Evolutionary conservation across 768 basidiomycete species (phyloP), one percentile per base, ranked within the genome.

Genomic region (Phanerochaete carnosa): DNA sequence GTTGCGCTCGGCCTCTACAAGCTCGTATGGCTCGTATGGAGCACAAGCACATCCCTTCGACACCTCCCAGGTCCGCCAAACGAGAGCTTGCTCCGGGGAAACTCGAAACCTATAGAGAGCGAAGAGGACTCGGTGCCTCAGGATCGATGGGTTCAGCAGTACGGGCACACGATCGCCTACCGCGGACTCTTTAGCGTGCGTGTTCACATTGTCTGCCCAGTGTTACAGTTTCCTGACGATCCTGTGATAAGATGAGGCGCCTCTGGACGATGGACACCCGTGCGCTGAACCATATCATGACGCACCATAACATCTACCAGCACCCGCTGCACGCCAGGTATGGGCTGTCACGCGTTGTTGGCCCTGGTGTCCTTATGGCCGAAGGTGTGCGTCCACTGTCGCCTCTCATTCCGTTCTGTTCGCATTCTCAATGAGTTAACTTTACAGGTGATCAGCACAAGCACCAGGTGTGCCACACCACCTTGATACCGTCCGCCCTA

Each of bases 241-340:
- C n/a, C n/a, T n/a, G n/a, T n/a, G 13, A 16, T 1, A 32, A 61
- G 60, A 43, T 35, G 15, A 23, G 26, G 12, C 22, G n/a, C 29
- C 22, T 61, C 8, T 50, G 56, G 45, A 61, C 54, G 22, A 16
- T 45, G 29, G 60, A 61, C 33, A n/a, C n/a, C n/a, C n/a, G n/a
- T n/a, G n/a, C n/a, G n/a, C n/a, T n/a, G n/a, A n/a, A n/a, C 45
- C 84, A 92, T 65, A 75, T 94, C 56, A 75, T 93, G 13, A 77
- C 79, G 64, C 84, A 88, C 58, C 74, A 73, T 25, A 70, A 80
- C 33, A 72, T 77, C 39, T 90, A 86, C 61, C 80, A 82, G 59
- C 90, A 89, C 63, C 79, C 87, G 0, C 74, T 76, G 8, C 62
- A 68, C 1, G 65, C 71, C 6, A 74, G 80, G 12, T 75, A 70